Base-by-base conservation (phyloP, 2,329 filamentous ascomycete genomes). In the Arthrobotrys sinensis region DNA sequence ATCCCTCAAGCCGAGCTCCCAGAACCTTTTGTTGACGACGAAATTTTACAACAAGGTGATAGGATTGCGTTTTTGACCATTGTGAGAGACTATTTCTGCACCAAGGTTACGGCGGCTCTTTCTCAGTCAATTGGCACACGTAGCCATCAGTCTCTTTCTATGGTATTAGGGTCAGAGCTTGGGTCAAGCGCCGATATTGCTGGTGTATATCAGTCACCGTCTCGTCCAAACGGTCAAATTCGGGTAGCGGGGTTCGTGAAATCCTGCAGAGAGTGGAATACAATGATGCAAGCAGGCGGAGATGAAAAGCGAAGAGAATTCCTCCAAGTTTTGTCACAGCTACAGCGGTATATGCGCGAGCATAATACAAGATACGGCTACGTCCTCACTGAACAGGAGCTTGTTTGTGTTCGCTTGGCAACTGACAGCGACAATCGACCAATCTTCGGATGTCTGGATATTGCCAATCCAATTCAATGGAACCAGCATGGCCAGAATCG, bases 261-360 rank as follows among this genome's bases (percentile, higher is more conserved):
- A 48, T 77, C 73, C n/a, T 77, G 73, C 52, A 77, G 73, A 34
- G 73, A 77, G 36, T 77, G 73, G 73, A 77, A 77, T 40, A 77
- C 73, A 16, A 77, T 77, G 73, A 77, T 77, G 73, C 73, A 77
- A 46, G 73, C 73, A 5, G 73, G 73, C 7, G 73, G 73, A 14
- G 73, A 77, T 21, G 73, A 77, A 50, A 77, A 71, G 43, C 24
- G 73, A 45, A 38, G 73, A 12, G 73, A 77, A 14, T 77, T 77
- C 16, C 50, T 77, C 11, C 73, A 77, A 38, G 73, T 77, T 52
- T 24, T 77, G 43, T 71, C 73, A 8, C 73, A 77, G 11, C 21
- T 77, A 4, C 73, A 77, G 7, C 63, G 73, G 19, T 77, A 77
- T 28, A 77, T 77, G 73, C 57, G 73, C 19, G 73, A 77, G 12